Conservation (phyloP, 352 stramenopile species). For the Pythium oligandrum region DNA sequence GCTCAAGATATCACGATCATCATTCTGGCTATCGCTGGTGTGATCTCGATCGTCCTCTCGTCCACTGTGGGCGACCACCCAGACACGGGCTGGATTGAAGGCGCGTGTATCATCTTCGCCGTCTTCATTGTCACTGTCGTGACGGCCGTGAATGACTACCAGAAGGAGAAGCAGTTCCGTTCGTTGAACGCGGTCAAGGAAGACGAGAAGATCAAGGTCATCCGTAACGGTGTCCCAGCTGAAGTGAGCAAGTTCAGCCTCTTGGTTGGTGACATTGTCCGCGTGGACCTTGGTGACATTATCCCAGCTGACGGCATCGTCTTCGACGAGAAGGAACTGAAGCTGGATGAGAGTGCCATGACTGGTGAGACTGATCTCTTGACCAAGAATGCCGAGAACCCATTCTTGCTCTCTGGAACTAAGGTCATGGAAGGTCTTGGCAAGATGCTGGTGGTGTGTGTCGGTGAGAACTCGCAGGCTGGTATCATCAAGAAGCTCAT, state of each 20-base stretch:
- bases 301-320: constrained; percentile 84
- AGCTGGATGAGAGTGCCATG: constrained; percentile 81
- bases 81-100: background rate
- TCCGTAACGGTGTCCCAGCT: constrained; percentile 12
- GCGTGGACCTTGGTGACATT: constrained; percentile 44
- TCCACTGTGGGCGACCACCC: too few species aligned
- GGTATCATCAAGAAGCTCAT: constrained; percentile 35
- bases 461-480: constrained; percentile 34
- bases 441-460: constrained; percentile 43
- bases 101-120: constrained; percentile 42
- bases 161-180: constrained; percentile 44
- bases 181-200: constrained; percentile 22
- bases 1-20: constrained; percentile 63
- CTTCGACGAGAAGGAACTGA: constrained; percentile 66
- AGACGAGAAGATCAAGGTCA: constrained; percentile 23
- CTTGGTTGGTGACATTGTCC: constrained; percentile 63
- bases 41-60: too few species aligned
- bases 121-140: constrained; percentile 81
- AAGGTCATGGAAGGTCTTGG: constrained; percentile 46
- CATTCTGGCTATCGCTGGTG: too few species aligned
- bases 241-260: constrained; percentile 35
- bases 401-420: constrained; percentile 72
- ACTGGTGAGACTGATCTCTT: constrained; percentile 87
- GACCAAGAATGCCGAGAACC: too few species aligned
- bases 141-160: constrained; percentile 85